Base-by-base conservation (phyloP, 192 early-diverging fungal genomes). In the Umbelopsis vinacea region DNA sequence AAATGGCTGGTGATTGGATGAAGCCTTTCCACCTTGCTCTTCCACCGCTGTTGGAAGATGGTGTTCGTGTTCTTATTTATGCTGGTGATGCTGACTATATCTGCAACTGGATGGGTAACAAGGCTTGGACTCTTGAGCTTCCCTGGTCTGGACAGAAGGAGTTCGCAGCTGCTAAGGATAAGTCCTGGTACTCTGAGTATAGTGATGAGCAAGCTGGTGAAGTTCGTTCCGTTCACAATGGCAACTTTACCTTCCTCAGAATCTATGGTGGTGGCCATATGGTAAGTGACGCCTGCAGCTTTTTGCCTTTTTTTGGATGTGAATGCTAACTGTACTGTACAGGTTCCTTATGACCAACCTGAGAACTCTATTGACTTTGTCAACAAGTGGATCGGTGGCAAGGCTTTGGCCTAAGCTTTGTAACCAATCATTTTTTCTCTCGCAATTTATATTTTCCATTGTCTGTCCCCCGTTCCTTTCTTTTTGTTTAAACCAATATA, bases 331-430 rank as follows among this genome's bases (percentile, higher is more conserved):
- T 1, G 21, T 66, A 12, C 23, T 37, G 3, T 52, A 10, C 21
- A 71, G 87, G 85, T 80, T 60, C 97, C 97, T n/a, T 95, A 96
- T 76, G 97, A 98, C 81, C 92, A 96, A 84, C 93, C 94, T 57
- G 86, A 84, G 69, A 87, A 85, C 75, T 85, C 89, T 47, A 79
- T 91, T 33, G 95, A 95, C 82, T 91, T 98, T 87, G 87, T 98
- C 72, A 95, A 94, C 84, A 81, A 82, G 57, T 98, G 95, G 95
- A 74, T 95, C 47, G 75, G 67, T n/a, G 17, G 29, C 17, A 35
- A 63, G 17, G 15, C 33, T 14, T 63, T 63, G 57, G 57, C 57
- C 17, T 68, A 68, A 43, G 29, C 11, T 1, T 7, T 43, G 40
- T 43, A 43, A 11, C 11, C 40, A 12, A 12, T 12, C 1, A 12